phyloP scores from a whole-genome alignment of 176 grass and related monocot genomes.

The Oryza australiensis region DNA sequence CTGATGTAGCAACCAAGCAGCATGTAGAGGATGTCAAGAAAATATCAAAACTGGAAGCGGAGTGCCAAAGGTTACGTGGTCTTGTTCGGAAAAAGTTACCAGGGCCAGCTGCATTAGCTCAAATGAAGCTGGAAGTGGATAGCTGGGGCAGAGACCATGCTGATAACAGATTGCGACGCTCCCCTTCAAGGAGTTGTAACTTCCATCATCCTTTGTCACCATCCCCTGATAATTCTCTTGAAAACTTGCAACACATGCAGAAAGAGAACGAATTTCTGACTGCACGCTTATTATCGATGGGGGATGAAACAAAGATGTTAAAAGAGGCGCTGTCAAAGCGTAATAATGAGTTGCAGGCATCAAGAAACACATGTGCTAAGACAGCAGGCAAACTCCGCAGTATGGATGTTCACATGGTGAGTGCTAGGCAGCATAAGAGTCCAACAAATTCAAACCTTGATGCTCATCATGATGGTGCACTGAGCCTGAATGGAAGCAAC shows the following conservation, averaged over 20 bases:
- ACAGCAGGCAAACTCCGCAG: slow-evolving; percentile 74
- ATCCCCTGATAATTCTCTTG: slow-evolving; percentile 49
- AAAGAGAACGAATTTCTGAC: slow-evolving; percentile 96
- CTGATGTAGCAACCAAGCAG: slow-evolving; percentile 94
- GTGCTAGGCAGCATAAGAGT: slow-evolving; percentile 60
- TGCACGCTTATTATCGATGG: slow-evolving; percentile 76
- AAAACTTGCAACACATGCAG: slow-evolving; percentile 79
- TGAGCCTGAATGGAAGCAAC: slow-evolving; percentile 85
- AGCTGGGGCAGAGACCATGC: slow-evolving; percentile 79
- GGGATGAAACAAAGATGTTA: slow-evolving; percentile 96
- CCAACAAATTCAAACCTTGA: slow-evolving; percentile 65
- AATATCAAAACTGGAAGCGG: slow-evolving; percentile 95
- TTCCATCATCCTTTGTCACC: slow-evolving; percentile 54
- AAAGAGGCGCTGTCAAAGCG: slow-evolving; percentile 91
- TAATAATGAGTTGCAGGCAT: slow-evolving; percentile 84
- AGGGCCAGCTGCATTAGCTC: slow-evolving; percentile 91
- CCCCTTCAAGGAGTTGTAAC: slow-evolving; percentile 63
- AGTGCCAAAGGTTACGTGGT: slow-evolving; percentile 93
- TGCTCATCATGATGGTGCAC: slow-evolving; percentile 59
- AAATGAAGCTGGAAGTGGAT: slow-evolving; percentile 99
- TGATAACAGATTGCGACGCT: slow-evolving; percentile 76
- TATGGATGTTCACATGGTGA: slow-evolving; percentile 75
- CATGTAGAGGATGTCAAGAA: slow-evolving; percentile 91
- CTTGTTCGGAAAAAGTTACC: slow-evolving; percentile 98
- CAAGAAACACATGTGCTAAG: slow-evolving; percentile 89